Conservation (phyloP, 305 asterid genomes). For the Ruellia speciosa region DNA sequence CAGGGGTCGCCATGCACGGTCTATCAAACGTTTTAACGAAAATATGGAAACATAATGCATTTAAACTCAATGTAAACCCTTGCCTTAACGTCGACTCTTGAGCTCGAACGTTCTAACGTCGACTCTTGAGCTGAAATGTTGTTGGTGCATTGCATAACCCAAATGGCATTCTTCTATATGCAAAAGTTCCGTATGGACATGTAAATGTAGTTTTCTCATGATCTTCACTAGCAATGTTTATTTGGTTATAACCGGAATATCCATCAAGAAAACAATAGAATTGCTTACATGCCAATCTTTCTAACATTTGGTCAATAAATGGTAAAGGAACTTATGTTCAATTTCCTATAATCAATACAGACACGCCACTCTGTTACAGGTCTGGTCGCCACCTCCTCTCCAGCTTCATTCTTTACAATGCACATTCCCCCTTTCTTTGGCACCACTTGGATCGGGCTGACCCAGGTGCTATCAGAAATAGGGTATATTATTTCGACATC, state of each 20-base stretch:
- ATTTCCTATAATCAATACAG: neutral
- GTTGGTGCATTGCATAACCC: conserved; percentile 10
- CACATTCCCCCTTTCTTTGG: no score
- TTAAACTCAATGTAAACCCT: no score
- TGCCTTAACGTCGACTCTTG: no score
- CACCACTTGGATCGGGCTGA: no score
- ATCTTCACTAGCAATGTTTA: no score
- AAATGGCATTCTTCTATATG: conserved; percentile 2
- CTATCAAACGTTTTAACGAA: no score
- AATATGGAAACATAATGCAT: no score
- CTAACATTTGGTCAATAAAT: conserved; percentile 2
- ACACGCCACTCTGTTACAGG: neutral
- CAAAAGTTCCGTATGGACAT: neutral
- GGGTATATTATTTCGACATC: neutral
- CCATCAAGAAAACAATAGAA: conserved; percentile 8
- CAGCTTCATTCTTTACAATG: no score
- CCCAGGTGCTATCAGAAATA: neutral
- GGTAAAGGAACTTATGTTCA: neutral
- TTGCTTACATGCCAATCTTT: neutral
- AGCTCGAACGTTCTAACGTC: no score
- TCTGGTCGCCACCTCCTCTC: neutral
- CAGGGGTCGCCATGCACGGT: no score
- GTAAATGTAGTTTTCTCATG: no score
- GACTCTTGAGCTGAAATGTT: no score
- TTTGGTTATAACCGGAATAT: neutral